Evolutionary conservation across 1,284 basidiomycete species (phyloP).

Genomic region (Cryptococcus sp.): DNA sequence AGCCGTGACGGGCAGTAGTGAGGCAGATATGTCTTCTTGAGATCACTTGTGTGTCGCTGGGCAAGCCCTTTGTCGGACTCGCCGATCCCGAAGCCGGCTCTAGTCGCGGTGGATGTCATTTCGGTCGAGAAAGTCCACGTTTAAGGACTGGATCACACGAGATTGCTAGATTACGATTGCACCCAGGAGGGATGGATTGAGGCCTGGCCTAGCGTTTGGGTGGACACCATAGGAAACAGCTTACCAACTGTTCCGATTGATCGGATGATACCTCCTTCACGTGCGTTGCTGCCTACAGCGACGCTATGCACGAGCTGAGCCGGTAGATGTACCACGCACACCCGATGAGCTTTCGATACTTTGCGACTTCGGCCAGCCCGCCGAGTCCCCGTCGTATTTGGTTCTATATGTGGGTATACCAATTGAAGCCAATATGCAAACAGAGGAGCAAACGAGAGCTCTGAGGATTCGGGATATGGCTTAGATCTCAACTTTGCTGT

Average conservation of each 20-base stretch:
- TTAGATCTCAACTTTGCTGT: too few relatives aligned
- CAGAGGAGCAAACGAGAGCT: too few relatives aligned
- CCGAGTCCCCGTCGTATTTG: constrained; percentile 25
- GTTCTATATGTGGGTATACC: too few relatives aligned
- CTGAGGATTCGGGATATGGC: too few relatives aligned
- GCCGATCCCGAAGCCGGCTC: background rate
- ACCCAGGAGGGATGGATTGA: constrained; percentile 10
- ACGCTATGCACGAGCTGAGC: constrained; percentile 27
- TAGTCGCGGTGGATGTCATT: constrained; percentile 1
- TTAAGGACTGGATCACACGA: constrained; percentile 13
- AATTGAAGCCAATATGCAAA: too few relatives aligned
- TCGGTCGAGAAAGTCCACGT: constrained; percentile 8
- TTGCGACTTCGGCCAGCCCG: constrained; percentile 25
- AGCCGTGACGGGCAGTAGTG: too few relatives aligned
- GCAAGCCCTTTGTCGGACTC: too few relatives aligned
- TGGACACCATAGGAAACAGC: constrained; percentile 20
- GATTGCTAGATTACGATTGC: constrained; percentile 13
- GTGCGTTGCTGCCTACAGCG: constrained; percentile 13
- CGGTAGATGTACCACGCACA: constrained; percentile 30
- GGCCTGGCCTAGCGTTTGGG: constrained; percentile 13
- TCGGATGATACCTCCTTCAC: constrained; percentile 17
- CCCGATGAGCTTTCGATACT: constrained; percentile 23
- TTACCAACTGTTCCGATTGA: constrained; percentile 18
- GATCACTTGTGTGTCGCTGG: too few relatives aligned
- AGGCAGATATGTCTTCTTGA: too few relatives aligned